Base-by-base conservation (phyloP, 2,329 filamentous ascomycete species). In the Fusarium dlaminii region DNA sequence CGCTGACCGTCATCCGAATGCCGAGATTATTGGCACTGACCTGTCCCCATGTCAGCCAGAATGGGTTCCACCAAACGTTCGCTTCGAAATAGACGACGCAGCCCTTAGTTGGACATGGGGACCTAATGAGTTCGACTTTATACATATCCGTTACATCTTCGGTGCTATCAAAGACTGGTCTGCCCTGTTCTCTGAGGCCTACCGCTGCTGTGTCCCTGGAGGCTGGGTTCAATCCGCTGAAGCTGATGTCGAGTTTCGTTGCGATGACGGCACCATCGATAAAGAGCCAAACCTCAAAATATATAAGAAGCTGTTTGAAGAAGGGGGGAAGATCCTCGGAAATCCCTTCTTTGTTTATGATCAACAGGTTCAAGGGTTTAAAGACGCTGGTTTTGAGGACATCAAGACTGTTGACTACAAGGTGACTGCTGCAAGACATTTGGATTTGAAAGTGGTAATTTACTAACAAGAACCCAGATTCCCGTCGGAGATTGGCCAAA, bases 61-160 rank as follows among this genome's bases (percentile, higher is more conserved):
- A 43, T 76, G 72, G 68, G 69, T 76, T n/a, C 74, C 74, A 3
- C 74, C 74, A 5, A 76, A 76, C 10, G 72, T 76, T 15, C 66
- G 62, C 1, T 76, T 76, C 42, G 66, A 75, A 18, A 60, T 76
- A 32, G 74, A 76, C 14, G 74, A 76, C 20, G 74, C 74, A 24
- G 15, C 36, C 24, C 10, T 66, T 30, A n/a, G 27, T 18, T 74
- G 74, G 74, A 76, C 74, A 5, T 75, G 74, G 72, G 56, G 62
- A 6, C 17, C 45, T 6, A 34, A 62, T 39, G 37, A 46, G 42
- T 76, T 76, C 14, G 69, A 73, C 45, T 73, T 76, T 2, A 32
- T 76, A 36, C 74, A 76, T 14, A 43, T 75, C 4, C 74, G 74
- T 13, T 76, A 75, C 51, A 64, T 76, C 0, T 76, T 76, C 12